Evolutionary conservation across 495 filamentous ascomycete species (phyloP).

Genomic region (Penicillium crystallinum): DNA sequence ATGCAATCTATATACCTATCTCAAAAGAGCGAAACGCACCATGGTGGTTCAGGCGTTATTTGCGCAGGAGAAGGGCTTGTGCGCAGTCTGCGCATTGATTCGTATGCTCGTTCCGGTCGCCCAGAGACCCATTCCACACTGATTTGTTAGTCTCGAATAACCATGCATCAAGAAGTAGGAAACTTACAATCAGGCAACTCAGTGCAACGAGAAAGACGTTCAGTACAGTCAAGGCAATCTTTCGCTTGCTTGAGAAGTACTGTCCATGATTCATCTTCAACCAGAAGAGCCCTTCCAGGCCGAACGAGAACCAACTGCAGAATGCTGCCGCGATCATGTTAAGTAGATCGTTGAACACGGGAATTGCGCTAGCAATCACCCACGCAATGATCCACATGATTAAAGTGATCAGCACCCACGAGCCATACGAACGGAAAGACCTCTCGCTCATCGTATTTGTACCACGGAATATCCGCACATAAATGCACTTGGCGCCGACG

Average conservation of each 20-base stretch:
- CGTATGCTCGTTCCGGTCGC: conserved; percentile 18
- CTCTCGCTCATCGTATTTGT: conserved; percentile 47
- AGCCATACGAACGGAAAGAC: conserved; percentile 31
- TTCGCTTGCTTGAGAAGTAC: conserved; percentile 14
- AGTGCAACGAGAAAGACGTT: conserved; percentile 18
- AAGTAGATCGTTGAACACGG: conserved; percentile 58
- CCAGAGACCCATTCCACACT: conserved; percentile 35
- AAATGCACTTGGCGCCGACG: conserved; percentile 52
- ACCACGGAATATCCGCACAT: conserved; percentile 47
- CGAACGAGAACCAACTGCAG: conserved; percentile 34
- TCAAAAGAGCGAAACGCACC: background rate
- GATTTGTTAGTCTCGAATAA: background rate
- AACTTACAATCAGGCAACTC: conserved; percentile 10
- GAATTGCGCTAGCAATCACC: conserved; percentile 63
- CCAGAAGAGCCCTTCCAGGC: conserved; percentile 34
- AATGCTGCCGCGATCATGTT: conserved; percentile 30
- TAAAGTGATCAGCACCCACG: conserved; percentile 50
- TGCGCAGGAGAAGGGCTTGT: conserved; percentile 4
- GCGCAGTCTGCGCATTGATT: background rate
- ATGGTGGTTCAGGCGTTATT: background rate
- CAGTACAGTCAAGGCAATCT: conserved; percentile 25
- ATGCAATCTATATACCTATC: too few relatives aligned
- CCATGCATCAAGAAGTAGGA: background rate
- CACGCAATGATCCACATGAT: conserved; percentile 54
- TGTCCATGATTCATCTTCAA: conserved; percentile 28